These are phyloP conservation scores for Carex littledalei DNA, from an alignment of 176 grass and related monocot genomes.

Conservation along the genomic window DNA sequence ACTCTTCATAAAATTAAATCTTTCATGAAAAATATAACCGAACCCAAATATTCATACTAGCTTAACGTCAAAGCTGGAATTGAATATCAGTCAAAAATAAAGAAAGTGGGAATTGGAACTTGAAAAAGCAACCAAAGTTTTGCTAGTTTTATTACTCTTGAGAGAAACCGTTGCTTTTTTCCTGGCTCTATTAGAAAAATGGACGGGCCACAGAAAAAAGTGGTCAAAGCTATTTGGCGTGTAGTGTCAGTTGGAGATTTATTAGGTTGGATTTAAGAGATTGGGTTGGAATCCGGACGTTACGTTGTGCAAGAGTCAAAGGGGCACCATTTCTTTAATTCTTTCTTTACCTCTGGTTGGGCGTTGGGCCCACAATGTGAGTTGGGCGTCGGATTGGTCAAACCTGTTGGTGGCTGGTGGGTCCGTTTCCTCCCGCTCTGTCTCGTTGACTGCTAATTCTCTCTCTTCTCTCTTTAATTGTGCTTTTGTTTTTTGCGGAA, in stretches of 20 bases:
- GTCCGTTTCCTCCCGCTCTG: neutral
- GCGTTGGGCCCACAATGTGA: neutral
- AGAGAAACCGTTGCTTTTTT: neutral
- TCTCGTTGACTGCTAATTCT: slow-evolving; percentile 22
- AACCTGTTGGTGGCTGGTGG: slow-evolving; percentile 11
- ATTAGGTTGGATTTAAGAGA: slow-evolving; percentile 18
- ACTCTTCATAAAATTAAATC: neutral
- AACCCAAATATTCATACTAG: neutral
- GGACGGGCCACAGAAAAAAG: slow-evolving; percentile 1
- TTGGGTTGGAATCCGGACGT: slow-evolving; percentile 14
- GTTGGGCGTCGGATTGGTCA: slow-evolving; percentile 9
- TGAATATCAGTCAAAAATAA: neutral
- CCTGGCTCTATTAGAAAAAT: neutral
- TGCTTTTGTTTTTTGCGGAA: neutral
- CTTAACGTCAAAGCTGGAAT: neutral
- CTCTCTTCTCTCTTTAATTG: slow-evolving; percentile 1
- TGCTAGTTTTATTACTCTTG: neutral
- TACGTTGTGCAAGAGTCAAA: slow-evolving; percentile 14
- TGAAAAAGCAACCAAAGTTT: neutral
- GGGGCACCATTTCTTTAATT: neutral
- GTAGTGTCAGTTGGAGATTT: slow-evolving; percentile 22
- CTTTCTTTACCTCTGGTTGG: neutral
- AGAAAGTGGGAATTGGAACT: neutral
- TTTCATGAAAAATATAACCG: neutral
- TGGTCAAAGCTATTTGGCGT: slow-evolving; percentile 1